These are phyloP conservation scores for Boletus huronensis DNA, from an alignment of 768 basidiomycete species.

Conservation along the genomic window DNA sequence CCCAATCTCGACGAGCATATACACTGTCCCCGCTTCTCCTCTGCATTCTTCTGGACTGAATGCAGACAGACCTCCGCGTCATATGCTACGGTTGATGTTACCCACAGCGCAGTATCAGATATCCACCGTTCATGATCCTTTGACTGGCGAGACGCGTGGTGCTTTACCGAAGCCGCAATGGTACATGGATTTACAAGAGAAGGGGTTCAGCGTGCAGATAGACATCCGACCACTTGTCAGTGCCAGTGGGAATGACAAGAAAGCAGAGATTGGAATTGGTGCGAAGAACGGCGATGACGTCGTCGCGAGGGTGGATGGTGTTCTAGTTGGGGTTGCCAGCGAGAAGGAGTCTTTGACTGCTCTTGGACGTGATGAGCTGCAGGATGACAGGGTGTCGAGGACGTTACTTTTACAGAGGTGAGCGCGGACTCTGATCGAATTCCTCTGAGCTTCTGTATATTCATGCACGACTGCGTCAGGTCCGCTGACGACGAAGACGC, in stretches of 20 bases:
- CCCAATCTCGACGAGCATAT: slow-evolving; percentile 57
- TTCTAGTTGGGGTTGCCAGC: slow-evolving; percentile 44
- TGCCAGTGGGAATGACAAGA: slow-evolving; percentile 1
- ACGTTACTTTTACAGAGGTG: slow-evolving; percentile 71
- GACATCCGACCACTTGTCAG: slow-evolving; percentile 49
- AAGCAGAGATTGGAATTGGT: background rate
- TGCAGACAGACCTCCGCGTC: slow-evolving; percentile 52
- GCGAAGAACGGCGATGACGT: slow-evolving; percentile 7
- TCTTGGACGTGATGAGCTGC: slow-evolving; percentile 71
- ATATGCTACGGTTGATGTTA: slow-evolving; percentile 72
- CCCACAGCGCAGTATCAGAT: slow-evolving; percentile 82
- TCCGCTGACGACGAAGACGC: slow-evolving; percentile 53
- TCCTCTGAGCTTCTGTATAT: slow-evolving; percentile 3
- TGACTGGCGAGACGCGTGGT: slow-evolving; percentile 63
- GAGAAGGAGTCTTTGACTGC: slow-evolving; percentile 76
- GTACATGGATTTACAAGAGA: slow-evolving; percentile 63
- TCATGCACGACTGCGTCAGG: slow-evolving; percentile 31
- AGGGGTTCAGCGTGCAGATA: slow-evolving; percentile 55
- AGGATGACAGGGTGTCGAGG: slow-evolving; percentile 64
- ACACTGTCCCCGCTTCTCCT: slow-evolving; percentile 80
- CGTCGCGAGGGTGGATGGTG: slow-evolving; percentile 36
- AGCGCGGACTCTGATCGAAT: background rate
- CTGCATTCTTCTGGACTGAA: slow-evolving; percentile 71
- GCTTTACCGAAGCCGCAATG: slow-evolving; percentile 68
- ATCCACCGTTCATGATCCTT: slow-evolving; percentile 74